These are phyloP conservation scores for Cnidoscolus chayamansa DNA, from an alignment of 441 rosid species.

Conservation along the genomic window DNA sequence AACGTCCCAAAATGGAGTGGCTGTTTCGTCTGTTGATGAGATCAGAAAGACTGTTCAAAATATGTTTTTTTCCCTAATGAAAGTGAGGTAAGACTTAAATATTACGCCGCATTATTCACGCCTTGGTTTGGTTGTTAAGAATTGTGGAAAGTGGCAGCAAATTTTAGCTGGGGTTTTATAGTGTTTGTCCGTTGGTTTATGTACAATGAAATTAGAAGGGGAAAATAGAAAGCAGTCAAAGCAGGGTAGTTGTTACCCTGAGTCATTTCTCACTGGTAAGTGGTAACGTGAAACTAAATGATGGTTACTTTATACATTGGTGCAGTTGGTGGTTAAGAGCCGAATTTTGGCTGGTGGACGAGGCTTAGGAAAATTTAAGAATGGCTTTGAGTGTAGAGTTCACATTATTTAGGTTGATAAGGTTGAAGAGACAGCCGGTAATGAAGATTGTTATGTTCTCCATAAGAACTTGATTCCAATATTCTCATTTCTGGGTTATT, in stretches of 20 bases:
- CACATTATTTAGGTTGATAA: conserved; percentile 77
- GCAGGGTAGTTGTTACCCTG: neutral
- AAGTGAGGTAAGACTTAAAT: conserved; percentile 47
- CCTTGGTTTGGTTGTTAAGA: neutral
- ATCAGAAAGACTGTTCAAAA: no score
- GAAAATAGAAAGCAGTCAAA: neutral
- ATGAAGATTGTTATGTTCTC: neutral
- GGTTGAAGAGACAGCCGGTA: conserved; percentile 84
- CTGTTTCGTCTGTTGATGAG: no score
- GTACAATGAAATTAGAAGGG: neutral
- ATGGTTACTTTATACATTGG: conserved; percentile 21
- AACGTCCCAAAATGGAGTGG: no score
- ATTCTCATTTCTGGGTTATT: neutral
- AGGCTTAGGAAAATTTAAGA: conserved; percentile 86
- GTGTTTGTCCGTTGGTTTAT: neutral
- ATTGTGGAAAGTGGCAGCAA: neutral
- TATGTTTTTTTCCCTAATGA: conserved; percentile 46
- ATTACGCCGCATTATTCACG: neutral
- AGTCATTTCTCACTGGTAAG: neutral
- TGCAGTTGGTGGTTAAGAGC: conserved; percentile 91
- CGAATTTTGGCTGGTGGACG: conserved; percentile 98
- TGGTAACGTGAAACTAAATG: neutral
- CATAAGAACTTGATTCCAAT: neutral
- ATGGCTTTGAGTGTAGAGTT: conserved; percentile 90
- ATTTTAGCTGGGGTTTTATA: neutral